These are phyloP conservation scores for Rhizopus stolonifer DNA, from an alignment of 371 early-diverging fungal genomes.

Conservation along the genomic window DNA sequence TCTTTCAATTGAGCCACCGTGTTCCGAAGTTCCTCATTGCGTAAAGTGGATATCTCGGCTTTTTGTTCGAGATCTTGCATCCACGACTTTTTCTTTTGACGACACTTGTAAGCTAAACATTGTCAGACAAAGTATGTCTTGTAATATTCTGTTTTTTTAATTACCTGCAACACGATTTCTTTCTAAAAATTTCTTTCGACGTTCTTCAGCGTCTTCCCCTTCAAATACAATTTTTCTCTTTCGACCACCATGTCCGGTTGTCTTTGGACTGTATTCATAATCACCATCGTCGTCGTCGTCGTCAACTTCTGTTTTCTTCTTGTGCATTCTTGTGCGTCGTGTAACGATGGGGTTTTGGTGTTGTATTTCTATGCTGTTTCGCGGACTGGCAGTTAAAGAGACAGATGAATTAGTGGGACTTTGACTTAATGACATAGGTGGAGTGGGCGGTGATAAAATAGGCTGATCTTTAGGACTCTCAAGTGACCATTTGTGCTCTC, in stretches of 20 bases:
- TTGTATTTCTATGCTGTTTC: background rate
- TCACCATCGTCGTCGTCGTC: slow-evolving; percentile 3
- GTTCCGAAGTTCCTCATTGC: slow-evolving; percentile 58
- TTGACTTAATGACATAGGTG: slow-evolving; percentile 26
- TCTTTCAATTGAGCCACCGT: slow-evolving; percentile 61
- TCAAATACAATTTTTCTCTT: slow-evolving; percentile 37
- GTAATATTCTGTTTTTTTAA: background rate
- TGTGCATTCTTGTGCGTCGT: background rate
- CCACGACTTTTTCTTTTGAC: slow-evolving; percentile 79
- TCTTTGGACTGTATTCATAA: background rate
- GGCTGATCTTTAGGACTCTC: background rate
- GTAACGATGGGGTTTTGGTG: background rate
- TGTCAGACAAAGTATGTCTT: background rate
- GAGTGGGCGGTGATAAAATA: slow-evolving; percentile 12
- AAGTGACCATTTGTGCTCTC: background rate
- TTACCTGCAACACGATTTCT: slow-evolving; percentile 67
- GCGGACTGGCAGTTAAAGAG: background rate
- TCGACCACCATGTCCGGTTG: slow-evolving; percentile 27
- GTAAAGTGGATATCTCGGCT: slow-evolving; percentile 48
- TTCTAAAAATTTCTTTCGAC: slow-evolving; percentile 54
- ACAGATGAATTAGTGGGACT: slow-evolving; percentile 18
- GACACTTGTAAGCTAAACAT: slow-evolving; percentile 66
- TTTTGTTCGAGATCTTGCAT: slow-evolving; percentile 65
- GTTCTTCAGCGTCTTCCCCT: slow-evolving; percentile 37
- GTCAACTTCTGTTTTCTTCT: slow-evolving; percentile 5